Evolutionary conservation across 148 eudicot genomes (phyloP).

Genomic region (Rheum nobile): DNA sequence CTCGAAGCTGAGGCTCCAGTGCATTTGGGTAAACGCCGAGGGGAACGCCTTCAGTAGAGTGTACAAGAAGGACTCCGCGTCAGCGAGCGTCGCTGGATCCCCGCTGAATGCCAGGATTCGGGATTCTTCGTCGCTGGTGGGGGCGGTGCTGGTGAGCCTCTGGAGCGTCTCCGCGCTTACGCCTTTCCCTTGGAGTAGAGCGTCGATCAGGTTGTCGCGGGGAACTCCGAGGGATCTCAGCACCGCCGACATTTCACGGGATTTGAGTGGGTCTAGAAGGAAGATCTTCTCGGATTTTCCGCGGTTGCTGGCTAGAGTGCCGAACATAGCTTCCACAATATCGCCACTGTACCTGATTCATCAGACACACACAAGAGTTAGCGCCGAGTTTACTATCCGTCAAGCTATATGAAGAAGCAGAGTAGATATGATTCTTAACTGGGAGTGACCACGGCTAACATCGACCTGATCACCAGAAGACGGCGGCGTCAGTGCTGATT

Average conservation of each 20-base stretch:
- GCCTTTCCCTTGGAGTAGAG: constrained; percentile 6
- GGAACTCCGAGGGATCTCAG: constrained; percentile 37
- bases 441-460: background rate
- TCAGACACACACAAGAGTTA: background rate
- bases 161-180: constrained; percentile 20
- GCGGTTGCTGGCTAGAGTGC: constrained; percentile 20
- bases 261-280: constrained; percentile 44
- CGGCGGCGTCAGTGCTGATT: too few relatives aligned
- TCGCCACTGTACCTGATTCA: background rate
- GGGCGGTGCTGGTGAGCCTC: constrained; percentile 33
- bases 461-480: background rate
- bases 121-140: constrained; percentile 34
- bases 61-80: constrained; percentile 51
- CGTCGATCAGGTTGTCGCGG: constrained; percentile 31
- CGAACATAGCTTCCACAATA: background rate
- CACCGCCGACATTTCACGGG: constrained; percentile 42
- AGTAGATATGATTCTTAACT: background rate
- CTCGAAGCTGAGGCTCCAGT: constrained; percentile 34
- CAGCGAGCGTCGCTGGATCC: constrained; percentile 34
- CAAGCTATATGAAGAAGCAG: background rate
- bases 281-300: constrained; percentile 9
- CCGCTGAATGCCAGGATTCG: constrained; percentile 38
- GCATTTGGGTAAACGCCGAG: constrained; percentile 42
- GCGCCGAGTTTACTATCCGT: too few relatives aligned
- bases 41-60: constrained; percentile 34